Percentiles rank a stretch among this genome's conserved stretches.
These are phyloP conservation scores for Agroathelia rolfsii DNA, from an alignment of 1,284 basidiomycete genomes.

Conservation along the genomic window DNA sequence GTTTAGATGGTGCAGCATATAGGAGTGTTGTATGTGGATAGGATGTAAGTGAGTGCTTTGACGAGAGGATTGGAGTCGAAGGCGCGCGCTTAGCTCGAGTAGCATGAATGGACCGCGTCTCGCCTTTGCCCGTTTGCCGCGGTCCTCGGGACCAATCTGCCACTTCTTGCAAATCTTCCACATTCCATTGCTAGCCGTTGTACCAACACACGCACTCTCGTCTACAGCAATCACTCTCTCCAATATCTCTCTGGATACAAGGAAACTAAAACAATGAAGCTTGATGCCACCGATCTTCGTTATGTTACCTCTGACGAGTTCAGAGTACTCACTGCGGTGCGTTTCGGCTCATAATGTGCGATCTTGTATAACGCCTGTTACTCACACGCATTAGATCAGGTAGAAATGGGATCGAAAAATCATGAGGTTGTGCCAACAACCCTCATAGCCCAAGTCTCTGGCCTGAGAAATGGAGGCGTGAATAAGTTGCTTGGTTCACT, in stretches of 20 bases:
- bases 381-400: slow-evolving; percentile 33
- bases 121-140: no score
- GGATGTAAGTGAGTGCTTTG: no score
- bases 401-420: slow-evolving; percentile 97
- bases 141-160: no score
- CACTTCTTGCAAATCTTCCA: no score
- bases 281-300: slow-evolving; percentile 90
- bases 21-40: no score
- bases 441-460: slow-evolving; percentile 87
- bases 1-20: no score
- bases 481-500: slow-evolving; percentile 88
- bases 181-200: no score
- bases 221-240: neutral
- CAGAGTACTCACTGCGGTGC: slow-evolving; percentile 84
- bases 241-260: neutral
- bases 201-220: no score
- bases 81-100: no score
- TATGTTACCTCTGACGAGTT: slow-evolving; percentile 93
- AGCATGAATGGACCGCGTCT: no score
- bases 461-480: slow-evolving; percentile 83
- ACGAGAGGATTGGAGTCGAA: no score
- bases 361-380: slow-evolving; percentile 1
- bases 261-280: slow-evolving; percentile 71
- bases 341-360: slow-evolving; percentile 14
- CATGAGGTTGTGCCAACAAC: slow-evolving; percentile 90